A percentile compares a stretch with the other conserved stretches of the same genome.
Evolutionary conservation across 2,329 filamentous ascomycete genomes (phyloP).

Genomic region (Leptographium procerum): DNA sequence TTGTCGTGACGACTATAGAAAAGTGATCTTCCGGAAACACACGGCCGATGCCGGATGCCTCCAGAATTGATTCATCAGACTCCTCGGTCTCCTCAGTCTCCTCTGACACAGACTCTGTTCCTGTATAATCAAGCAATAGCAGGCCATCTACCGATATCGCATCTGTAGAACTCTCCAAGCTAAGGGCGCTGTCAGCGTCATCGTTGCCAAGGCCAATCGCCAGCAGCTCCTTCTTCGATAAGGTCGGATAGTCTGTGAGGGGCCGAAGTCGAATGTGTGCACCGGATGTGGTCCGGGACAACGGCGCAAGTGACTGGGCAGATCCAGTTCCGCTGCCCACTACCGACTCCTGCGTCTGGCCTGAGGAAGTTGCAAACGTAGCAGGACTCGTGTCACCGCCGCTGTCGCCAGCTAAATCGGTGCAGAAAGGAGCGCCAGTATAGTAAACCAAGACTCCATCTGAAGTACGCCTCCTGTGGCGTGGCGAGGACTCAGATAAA

Average conservation of each 20-base stretch:
- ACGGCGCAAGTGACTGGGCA: slow-evolving; percentile 13
- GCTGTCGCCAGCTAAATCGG: slow-evolving; percentile 60
- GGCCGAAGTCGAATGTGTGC: slow-evolving; percentile 38
- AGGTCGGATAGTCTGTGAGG: slow-evolving; percentile 27
- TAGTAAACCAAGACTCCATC: slow-evolving; percentile 78
- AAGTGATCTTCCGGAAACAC: slow-evolving; percentile 55
- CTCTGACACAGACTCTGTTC: not conserved
- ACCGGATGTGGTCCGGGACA: slow-evolving; percentile 36
- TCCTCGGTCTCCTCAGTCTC: slow-evolving; percentile 28
- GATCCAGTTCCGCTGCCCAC: slow-evolving; percentile 9
- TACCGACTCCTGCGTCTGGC: slow-evolving; percentile 21
- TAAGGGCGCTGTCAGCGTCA: not conserved
- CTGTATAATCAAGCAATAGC: slow-evolving; percentile 14
- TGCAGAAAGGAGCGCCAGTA: slow-evolving; percentile 67
- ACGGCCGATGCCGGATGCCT: slow-evolving; percentile 48
- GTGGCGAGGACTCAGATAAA: slow-evolving; percentile 34
- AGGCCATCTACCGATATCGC: slow-evolving; percentile 14
- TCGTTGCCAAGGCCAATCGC: not conserved
- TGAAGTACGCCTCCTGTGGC: slow-evolving; percentile 41
- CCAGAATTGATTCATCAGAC: slow-evolving; percentile 39
- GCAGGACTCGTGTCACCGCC: slow-evolving; percentile 32
- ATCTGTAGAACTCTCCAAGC: not conserved
- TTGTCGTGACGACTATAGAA: slow-evolving; percentile 41
- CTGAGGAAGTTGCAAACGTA: slow-evolving; percentile 37
- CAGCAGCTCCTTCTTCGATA: slow-evolving; percentile 10